Base-by-base conservation (phyloP, 108 stramenopile species). In the Skeletonema grethae region DNA sequence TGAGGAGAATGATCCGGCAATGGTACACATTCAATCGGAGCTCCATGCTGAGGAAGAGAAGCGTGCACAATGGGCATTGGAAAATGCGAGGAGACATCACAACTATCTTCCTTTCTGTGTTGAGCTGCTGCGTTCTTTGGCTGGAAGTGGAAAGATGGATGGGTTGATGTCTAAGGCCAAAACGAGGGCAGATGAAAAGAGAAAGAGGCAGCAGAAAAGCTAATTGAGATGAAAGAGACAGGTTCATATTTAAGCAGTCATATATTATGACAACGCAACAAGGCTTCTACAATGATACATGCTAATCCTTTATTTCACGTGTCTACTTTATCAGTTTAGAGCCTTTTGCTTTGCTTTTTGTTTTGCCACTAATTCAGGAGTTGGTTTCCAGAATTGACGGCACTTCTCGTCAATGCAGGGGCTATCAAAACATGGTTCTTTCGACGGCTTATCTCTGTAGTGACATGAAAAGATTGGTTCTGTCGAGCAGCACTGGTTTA, bases 81-180 rank as follows among this genome's bases (percentile, higher is more conserved):
- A 95, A 65, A 95, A 95, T 81, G 81, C 89, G 66, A 58, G 85
- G 11, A 83, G 91, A 41, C 83, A 81, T 24, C 86, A 88, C 67
- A 90, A 91, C 59, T 94, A 90, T 69, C 76, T 95, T 15, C 94
- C 94, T 36, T 84, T 92, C 43, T 92, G 89, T 72, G 76, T 92
- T 36, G 74, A 88, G 50, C 71, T 92, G 32, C 58, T 95, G 63
- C 78, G 88, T 56, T 82, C 80, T 63, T 73, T 95, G 87, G 91
- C 91, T 6, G 69, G 86, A 28, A 63, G 68, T 53, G 90, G 87
- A 0, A 84, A 76, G 57, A 64, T 91, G 31, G 72, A 79, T 6
- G 55, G 73, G 20, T 68, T 88, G 48, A 61, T 82, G 8, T 65
- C 75, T 39, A 70, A 78, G 59, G 90, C 88, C 13, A 86, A 72